A percentile compares a stretch with the other conserved stretches of the same genome.
Conservation (phyloP, 768 basidiomycete genomes). For the Suillus variegatus region DNA sequence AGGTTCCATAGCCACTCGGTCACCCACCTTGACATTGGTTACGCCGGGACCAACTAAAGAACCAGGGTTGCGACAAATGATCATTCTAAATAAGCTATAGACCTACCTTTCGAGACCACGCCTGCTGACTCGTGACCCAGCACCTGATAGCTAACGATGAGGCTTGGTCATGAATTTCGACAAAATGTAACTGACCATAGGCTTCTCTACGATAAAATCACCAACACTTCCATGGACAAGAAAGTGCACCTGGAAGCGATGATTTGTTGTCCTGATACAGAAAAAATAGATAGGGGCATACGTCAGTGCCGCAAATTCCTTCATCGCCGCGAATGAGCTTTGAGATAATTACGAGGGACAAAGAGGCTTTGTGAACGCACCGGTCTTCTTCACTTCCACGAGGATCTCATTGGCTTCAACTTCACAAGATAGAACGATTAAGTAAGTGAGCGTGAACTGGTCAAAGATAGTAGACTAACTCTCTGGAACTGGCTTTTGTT, state of each 20-base stretch:
- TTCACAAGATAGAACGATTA: slow-evolving; percentile 27
- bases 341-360: slow-evolving; percentile 1
- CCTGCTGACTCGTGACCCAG: slow-evolving; percentile 95
- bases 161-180: slow-evolving; percentile 4
- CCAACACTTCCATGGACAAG: slow-evolving; percentile 77
- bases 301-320: slow-evolving; percentile 94
- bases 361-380: slow-evolving; percentile 38
- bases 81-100: not conserved
- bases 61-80: not conserved
- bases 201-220: slow-evolving; percentile 75
- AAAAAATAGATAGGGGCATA: slow-evolving; percentile 38
- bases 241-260: slow-evolving; percentile 64
- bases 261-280: slow-evolving; percentile 13
- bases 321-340: slow-evolving; percentile 16
- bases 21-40: slow-evolving; percentile 75
- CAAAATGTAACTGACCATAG: slow-evolving; percentile 66
- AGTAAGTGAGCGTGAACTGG: slow-evolving; percentile 2
- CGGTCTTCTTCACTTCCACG: slow-evolving; percentile 90
- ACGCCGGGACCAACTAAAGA: slow-evolving; percentile 71
- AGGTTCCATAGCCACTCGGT: slow-evolving; percentile 91
- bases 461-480: slow-evolving; percentile 38
- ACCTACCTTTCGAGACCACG: slow-evolving; percentile 63
- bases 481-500: slow-evolving; percentile 72
- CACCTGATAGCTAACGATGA: slow-evolving; percentile 49
- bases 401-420: slow-evolving; percentile 81